Evolutionary conservation across 805 yeast genomes (phyloP), one percentile per base, ranked within the genome.

Genomic region (Lipomyces starkeyi): DNA sequence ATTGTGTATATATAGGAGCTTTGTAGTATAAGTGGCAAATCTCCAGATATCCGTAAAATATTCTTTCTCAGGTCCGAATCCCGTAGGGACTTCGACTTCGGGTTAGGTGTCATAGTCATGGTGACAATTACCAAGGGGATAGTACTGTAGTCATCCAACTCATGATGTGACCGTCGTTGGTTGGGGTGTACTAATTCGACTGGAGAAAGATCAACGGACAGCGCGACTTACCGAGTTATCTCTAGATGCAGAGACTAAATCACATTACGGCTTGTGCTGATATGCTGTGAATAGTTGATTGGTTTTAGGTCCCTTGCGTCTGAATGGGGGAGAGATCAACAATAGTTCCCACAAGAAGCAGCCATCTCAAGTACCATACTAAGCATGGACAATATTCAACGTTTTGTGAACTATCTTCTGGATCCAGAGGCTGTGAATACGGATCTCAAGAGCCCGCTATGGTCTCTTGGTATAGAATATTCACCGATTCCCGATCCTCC

Each of bases 381-480:
- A 43, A 20, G 65, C 43, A 65, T 65, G 68, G 66, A 61, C 63
- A 59, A 63, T 54, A 43, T 66, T 11, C 68, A 82, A 35, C 82
- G 82, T 71, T 73, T 84, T 63, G 81, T 83, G 49, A 80, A 79
- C 61, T 79, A 81, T 64, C 76, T 83, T 59, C 80, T 83, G 81
- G 84, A 81, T 68, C 77, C 78, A n/a, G 80, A 76, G 72, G 80
- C 82, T 2, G 72, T 69, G 25, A 81, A 83, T 65, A 78, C 78
- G 2, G 86, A 84, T 68, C 74, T 68, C 20, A 74, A 64, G 25
- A 77, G 78, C 61, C 78, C 80, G 4, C 76, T 85, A 3, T 75
- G 80, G 2, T 81, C 83, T 8, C 73, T 84, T 14, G 88, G 88
- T 0, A 67, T 68, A 58, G 63, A 67, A 22, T 80, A 78, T 67